Percentiles rank a stretch among this genome's conserved stretches.
Evolutionary conservation across 2,329 filamentous ascomycete species (phyloP).

Genomic region (Nannizziopsis barbatae): DNA sequence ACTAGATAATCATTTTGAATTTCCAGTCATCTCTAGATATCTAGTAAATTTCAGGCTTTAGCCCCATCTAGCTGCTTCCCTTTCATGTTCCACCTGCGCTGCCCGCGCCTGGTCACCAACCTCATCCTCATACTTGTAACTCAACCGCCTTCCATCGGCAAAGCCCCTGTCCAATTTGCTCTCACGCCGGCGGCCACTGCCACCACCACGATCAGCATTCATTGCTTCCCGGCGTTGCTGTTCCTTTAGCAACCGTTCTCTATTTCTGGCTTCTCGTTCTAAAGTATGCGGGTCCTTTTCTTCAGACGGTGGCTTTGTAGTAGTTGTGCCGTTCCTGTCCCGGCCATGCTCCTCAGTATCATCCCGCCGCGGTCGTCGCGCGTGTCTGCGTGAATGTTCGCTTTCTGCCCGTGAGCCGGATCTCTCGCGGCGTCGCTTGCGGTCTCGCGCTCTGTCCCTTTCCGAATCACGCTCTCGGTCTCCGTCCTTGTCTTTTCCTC

Average conservation of each 20-base stretch:
- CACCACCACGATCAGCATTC: conserved; percentile 23
- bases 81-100: conserved; percentile 30
- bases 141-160: conserved; percentile 31
- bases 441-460: conserved; percentile 25
- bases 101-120: conserved; percentile 27
- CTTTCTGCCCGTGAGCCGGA: conserved; percentile 26
- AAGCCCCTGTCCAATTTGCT: conserved; percentile 25
- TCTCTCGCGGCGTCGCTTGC: conserved; percentile 34
- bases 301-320: conserved; percentile 16
- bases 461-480: conserved; percentile 42
- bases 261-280: conserved; percentile 57
- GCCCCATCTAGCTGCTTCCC: conserved; percentile 28
- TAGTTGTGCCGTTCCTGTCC: conserved; percentile 6
- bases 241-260: conserved; percentile 54
- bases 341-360: conserved; percentile 19
- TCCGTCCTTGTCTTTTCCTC: conserved; percentile 31
- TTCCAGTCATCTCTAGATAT: not conserved
- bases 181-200: conserved; percentile 26
- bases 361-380: conserved; percentile 25
- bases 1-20: not conserved
- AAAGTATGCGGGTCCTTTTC: conserved; percentile 59
- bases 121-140: conserved; percentile 42
- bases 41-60: conserved; percentile 9
- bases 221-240: conserved; percentile 52
- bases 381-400: conserved; percentile 28